Evolutionary conservation across 2,329 filamentous ascomycete species (phyloP), one percentile per base, ranked within the genome.

Genomic region (Colletotrichum sp.): DNA sequence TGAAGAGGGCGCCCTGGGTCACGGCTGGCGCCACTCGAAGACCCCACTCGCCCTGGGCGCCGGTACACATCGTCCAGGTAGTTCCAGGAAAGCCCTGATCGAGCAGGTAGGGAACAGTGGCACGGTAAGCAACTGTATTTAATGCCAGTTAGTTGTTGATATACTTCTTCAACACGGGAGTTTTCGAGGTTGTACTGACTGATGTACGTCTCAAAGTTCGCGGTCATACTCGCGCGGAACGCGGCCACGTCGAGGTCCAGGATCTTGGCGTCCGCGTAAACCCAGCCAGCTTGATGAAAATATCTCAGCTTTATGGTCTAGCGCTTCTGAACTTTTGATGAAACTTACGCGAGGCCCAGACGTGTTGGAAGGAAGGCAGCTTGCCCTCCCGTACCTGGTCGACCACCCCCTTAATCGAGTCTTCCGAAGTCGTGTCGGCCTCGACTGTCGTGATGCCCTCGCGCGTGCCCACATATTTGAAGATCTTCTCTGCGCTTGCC

Each of bases 361-460:
- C 84, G 72, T 86, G 84, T 71, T 85, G 84, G 68, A 85, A 86
- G 15, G 80, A 70, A 4, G 84, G 83, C 38, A 85, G 75, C 55
- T 82, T 78, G 18, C 84, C 84, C 6, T 67, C 77, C 24, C 77
- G 72, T 16, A 84, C 83, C 62, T 80, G 77, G 36, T 84, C 80
- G 18, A 86, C 81, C 13, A 85, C 82, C 24, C 75, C 73, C 67
- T 79, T 73, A 3, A 86, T 78, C 5, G 83, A 84, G 3, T 75
- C 52, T 18, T 83, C 82, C 0, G 81, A 82, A 15, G 76, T 75
- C 8, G 84, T 78, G 70, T 85, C 80, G 12, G 83, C 84, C 64
- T 84, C 81, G 2, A 81, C 80, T 18, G 77, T 77, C 2, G 81
- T 84, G 71, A 86, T 82, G 1, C 80, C 78, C 9, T 83, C 79